Conservation (phyloP, 2,329 filamentous ascomycete genomes). For the Zopfia rhizophila region DNA sequence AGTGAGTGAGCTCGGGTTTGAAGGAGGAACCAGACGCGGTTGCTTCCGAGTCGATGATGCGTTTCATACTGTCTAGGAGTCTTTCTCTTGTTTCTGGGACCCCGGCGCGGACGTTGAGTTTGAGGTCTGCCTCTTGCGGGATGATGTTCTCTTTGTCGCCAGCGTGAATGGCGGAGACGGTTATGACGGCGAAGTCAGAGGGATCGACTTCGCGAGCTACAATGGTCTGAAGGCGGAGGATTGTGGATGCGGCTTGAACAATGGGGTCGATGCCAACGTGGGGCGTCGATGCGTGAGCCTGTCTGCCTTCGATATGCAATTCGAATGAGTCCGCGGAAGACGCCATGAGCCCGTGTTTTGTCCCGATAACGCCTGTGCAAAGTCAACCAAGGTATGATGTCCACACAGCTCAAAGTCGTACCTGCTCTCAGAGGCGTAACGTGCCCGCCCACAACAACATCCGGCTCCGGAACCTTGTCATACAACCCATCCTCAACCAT, state of each 20-base stretch:
- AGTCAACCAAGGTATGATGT: background rate
- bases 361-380: conserved; percentile 12
- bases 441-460: conserved; percentile 65
- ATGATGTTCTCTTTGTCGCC: conserved; percentile 68
- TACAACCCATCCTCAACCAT: conserved; percentile 68
- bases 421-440: conserved; percentile 54
- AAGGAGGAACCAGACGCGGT: conserved; percentile 52
- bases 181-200: conserved; percentile 63
- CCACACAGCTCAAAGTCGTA: conserved; percentile 1
- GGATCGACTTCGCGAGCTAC: conserved; percentile 62
- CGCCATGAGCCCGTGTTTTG: conserved; percentile 14
- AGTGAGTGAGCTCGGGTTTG: conserved; percentile 53
- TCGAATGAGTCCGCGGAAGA: conserved; percentile 41
- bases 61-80: conserved; percentile 57
- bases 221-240: conserved; percentile 64
- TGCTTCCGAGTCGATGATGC: conserved; percentile 64
- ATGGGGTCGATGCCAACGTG: conserved; percentile 66
- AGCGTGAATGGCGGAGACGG: conserved; percentile 63
- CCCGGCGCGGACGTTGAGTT: conserved; percentile 62
- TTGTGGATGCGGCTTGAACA: conserved; percentile 62
- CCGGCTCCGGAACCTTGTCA: conserved; percentile 59
- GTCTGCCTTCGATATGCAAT: conserved; percentile 63
- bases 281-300: conserved; percentile 64
- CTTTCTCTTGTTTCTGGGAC: conserved; percentile 55
- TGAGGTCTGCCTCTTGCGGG: conserved; percentile 60